phyloP scores from a whole-genome alignment of 2,329 filamentous ascomycete species.

The Fusarium temperatum region DNA sequence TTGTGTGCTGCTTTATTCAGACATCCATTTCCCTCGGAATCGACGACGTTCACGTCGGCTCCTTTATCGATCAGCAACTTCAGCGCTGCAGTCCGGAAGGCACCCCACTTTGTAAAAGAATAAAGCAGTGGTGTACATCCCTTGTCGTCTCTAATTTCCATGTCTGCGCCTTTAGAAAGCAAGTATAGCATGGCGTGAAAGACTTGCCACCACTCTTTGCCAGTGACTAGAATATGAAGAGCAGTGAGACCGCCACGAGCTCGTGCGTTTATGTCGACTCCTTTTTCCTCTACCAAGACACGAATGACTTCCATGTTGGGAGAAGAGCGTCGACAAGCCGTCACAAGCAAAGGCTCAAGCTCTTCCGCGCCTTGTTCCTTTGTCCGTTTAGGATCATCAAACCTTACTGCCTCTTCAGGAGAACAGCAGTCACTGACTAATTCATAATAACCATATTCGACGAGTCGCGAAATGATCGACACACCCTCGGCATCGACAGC shows the following conservation, averaged over 20 bases:
- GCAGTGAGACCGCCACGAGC: not conserved
- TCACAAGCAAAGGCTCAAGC: not conserved
- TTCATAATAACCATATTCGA: slow-evolving; percentile 7
- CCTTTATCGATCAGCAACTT: slow-evolving; percentile 13
- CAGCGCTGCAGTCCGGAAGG: not conserved
- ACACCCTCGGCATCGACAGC: not conserved
- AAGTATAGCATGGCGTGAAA: slow-evolving; percentile 31
- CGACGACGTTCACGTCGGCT: slow-evolving; percentile 15
- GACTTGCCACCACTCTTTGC: slow-evolving; percentile 25
- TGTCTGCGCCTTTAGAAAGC: slow-evolving; percentile 24
- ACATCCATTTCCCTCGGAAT: not conserved
- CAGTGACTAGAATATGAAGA: slow-evolving; percentile 15
- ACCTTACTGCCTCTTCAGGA: not conserved
- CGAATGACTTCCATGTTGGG: slow-evolving; percentile 31
- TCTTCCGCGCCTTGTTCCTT: not conserved
- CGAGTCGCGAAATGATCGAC: slow-evolving; percentile 10
- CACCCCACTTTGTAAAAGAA: not conserved
- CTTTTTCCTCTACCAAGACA: slow-evolving; percentile 29
- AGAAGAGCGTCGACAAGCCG: slow-evolving; percentile 9
- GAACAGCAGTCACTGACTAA: slow-evolving; percentile 24
- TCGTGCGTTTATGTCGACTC: not conserved
- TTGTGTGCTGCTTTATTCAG: slow-evolving; percentile 4
- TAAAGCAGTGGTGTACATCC: slow-evolving; percentile 19
- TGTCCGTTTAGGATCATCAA: not conserved
- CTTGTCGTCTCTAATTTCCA: slow-evolving; percentile 1